Percentiles rank a stretch among this genome's conserved stretches.
phyloP scores from a whole-genome alignment of 148 eudicot species.

The Spergularia bocconei region DNA sequence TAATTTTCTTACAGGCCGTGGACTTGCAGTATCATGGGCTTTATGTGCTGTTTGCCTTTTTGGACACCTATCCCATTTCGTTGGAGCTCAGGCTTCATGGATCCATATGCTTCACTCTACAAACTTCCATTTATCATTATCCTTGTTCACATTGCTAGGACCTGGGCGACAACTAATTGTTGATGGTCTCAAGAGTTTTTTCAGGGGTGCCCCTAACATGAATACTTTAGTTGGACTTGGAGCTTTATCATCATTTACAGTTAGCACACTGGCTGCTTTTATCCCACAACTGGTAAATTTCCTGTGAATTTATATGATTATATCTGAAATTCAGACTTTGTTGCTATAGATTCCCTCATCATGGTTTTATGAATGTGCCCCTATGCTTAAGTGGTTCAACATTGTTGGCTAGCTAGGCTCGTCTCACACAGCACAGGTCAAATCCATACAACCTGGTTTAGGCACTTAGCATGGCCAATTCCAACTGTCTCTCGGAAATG shows the following conservation, averaged over 20 bases:
- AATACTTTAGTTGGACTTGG: slow-evolving; percentile 99
- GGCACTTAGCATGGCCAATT: background rate
- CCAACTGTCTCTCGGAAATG: background rate
- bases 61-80: slow-evolving; percentile 84
- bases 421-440: background rate
- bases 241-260: slow-evolving; percentile 91
- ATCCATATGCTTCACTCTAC: slow-evolving; percentile 87
- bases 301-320: background rate
- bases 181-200: slow-evolving; percentile 89
- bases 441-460: background rate
- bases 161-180: slow-evolving; percentile 89
- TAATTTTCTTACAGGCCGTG: slow-evolving; percentile 60
- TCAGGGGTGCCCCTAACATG: slow-evolving; percentile 94
- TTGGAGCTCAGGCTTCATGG: slow-evolving; percentile 89
- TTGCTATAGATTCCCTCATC: background rate
- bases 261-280: slow-evolving; percentile 85
- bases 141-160: slow-evolving; percentile 80
- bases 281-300: slow-evolving; percentile 78
- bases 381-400: too few relatives aligned
- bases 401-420: background rate
- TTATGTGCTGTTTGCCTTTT: slow-evolving; percentile 90
- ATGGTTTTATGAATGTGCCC: background rate
- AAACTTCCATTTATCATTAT: slow-evolving; percentile 83
- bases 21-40: slow-evolving; percentile 95
- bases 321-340: background rate